Base-by-base conservation (phyloP, 2,329 filamentous ascomycete species). In the Plenodomus biglobosus region DNA sequence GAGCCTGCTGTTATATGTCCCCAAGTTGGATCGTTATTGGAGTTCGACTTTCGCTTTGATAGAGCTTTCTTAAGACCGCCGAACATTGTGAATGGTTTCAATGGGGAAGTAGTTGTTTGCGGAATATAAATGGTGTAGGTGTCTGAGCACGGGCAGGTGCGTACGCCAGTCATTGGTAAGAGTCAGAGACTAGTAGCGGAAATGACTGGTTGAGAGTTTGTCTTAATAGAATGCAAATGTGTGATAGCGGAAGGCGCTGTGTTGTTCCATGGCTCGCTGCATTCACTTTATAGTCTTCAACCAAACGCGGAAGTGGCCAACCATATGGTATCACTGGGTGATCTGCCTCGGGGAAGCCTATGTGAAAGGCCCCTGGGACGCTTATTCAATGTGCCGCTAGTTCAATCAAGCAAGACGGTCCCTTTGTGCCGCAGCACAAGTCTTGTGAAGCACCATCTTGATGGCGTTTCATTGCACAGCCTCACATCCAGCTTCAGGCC, bases 11-110 rank as follows among this genome's bases (percentile, higher is more conserved):
- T 11, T 11, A 32, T 8, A 32, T 32, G 8, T 10, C 36, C 41
- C 36, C 38, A 44, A 8, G 38, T 40, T 21, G 47, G n/a, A 40
- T 50, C 34, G 37, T 42, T 40, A 44, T 48, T 42, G 17, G 46
- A 44, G 40, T 34, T 55, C 10, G 55, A 44, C 27, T 48, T 60
- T 43, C 49, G 53, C 36, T 48, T 53, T 39, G 49, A 48, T 20
- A 57, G 46, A 7, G 41, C 55, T 21, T 59, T 55, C 39, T 57
- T 59, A 3, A 64, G 40, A 20, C 40, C 53, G 20, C 21, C 40
- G 30, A 56, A 48, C 56, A 58, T 58, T 4, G 13, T 55, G 40
- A 2, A 16, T 21, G 21, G 37, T 22, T 39, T 39, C 17, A 20
- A 18, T n/a, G 19, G 21, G 37, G 19, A n/a, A n/a, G 37, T 15